Conservation (phyloP, 2,329 filamentous ascomycete genomes). For the Trichoderma polysporum region DNA sequence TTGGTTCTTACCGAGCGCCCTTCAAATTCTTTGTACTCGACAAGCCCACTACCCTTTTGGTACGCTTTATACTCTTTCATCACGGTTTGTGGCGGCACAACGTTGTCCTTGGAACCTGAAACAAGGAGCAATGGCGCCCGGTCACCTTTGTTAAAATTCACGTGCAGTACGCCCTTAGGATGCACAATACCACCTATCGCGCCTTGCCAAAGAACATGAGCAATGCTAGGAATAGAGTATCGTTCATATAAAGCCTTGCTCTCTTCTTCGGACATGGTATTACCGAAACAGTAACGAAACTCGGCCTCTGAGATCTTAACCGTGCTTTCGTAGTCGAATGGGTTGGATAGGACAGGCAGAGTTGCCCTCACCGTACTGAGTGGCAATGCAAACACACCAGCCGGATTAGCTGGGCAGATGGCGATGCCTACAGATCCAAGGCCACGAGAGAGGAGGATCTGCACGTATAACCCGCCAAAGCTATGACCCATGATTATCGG, state of each 20-base stretch:
- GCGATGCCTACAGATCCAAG: neutral
- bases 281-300: neutral
- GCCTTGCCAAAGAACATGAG: neutral
- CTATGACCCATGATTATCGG: neutral
- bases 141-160: neutral
- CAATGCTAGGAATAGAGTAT: neutral
- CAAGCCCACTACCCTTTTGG: neutral
- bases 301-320: neutral
- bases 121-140: neutral
- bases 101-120: neutral
- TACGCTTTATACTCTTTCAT: neutral
- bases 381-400: neutral
- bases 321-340: neutral
- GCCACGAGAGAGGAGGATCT: neutral
- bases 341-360: neutral
- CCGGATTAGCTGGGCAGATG: neutral
- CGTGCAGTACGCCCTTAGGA: neutral
- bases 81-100: neutral
- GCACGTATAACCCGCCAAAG: neutral
- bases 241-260: neutral
- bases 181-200: neutral
- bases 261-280: neutral
- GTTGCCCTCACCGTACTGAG: slow-evolving; percentile 2
- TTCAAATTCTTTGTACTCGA: neutral
- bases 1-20: neutral